Evolutionary conservation across 1,139 yeast genomes (phyloP).

Genomic region (Zygoascus hellenicus): DNA sequence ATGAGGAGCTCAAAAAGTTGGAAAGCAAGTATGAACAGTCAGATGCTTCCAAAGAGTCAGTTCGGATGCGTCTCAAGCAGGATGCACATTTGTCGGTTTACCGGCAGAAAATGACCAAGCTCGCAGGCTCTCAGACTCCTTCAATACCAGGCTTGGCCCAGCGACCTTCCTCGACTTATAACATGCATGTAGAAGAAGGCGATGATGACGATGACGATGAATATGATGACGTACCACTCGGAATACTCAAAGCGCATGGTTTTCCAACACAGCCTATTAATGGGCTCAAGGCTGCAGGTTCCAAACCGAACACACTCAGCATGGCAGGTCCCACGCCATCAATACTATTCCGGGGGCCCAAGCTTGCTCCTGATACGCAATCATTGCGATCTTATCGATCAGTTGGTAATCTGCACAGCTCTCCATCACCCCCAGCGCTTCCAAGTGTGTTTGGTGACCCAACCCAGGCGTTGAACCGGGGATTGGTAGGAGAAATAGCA

Average conservation of each 20-base stretch:
- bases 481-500: slow-evolving; percentile 39
- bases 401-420: slow-evolving; percentile 1
- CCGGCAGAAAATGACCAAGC: slow-evolving; percentile 39
- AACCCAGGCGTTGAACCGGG: slow-evolving; percentile 27
- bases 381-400: slow-evolving; percentile 13
- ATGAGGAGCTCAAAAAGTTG: slow-evolving; percentile 14
- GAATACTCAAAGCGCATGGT: slow-evolving; percentile 38
- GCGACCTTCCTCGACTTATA: slow-evolving; percentile 10
- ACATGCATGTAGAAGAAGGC: slow-evolving; percentile 12
- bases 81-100: slow-evolving; percentile 38
- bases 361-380: slow-evolving; percentile 12
- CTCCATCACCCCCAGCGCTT: slow-evolving; percentile 11
- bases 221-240: slow-evolving; percentile 39
- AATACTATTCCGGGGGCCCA: slow-evolving; percentile 11
- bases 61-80: slow-evolving; percentile 34
- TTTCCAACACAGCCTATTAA: slow-evolving; percentile 27
- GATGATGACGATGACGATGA: slow-evolving; percentile 33
- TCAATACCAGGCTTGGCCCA: slow-evolving; percentile 19
- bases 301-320: slow-evolving; percentile 9
- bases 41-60: slow-evolving; percentile 24
- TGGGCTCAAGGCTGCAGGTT: background rate
- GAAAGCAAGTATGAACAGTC: slow-evolving; percentile 25
- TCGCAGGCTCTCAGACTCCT: slow-evolving; percentile 27
- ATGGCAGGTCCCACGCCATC: slow-evolving; percentile 9
- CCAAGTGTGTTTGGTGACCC: slow-evolving; percentile 23